Conservation (phyloP, 1,139 yeast genomes). For the Fermentozyma sake region DNA sequence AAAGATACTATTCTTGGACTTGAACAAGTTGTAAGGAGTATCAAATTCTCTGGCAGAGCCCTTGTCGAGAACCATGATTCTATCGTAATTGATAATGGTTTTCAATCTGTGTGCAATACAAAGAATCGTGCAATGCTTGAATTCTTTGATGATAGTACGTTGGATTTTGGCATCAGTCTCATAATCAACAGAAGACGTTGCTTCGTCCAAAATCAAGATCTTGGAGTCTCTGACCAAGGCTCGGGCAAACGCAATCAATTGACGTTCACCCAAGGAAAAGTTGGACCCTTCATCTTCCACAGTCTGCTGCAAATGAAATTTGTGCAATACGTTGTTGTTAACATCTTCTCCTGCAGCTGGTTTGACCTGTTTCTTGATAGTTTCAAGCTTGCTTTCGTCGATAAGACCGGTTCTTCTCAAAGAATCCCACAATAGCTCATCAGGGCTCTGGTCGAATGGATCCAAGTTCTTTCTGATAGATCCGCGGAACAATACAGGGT, state of each 20-base stretch:
- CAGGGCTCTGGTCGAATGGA: slow-evolving; percentile 52
- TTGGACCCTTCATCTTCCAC: slow-evolving; percentile 75
- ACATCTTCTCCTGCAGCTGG: slow-evolving; percentile 9
- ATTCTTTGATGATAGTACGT: slow-evolving; percentile 56
- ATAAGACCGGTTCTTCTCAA: slow-evolving; percentile 61
- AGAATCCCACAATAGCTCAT: slow-evolving; percentile 48
- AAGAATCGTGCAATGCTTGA: slow-evolving; percentile 61
- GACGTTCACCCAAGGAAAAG: slow-evolving; percentile 76
- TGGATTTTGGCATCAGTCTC: slow-evolving; percentile 74
- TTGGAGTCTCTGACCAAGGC: slow-evolving; percentile 69
- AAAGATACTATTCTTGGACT: slow-evolving; percentile 35
- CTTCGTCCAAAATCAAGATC: slow-evolving; percentile 72
- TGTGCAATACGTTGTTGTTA: slow-evolving; percentile 33
- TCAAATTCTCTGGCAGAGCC: slow-evolving; percentile 63
- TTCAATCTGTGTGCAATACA: slow-evolving; percentile 78
- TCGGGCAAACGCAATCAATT: slow-evolving; percentile 68
- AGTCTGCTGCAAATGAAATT: slow-evolving; percentile 58
- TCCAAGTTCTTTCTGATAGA: slow-evolving; percentile 62
- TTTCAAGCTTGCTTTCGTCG: slow-evolving; percentile 29
- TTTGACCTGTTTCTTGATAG: slow-evolving; percentile 17
- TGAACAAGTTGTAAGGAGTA: slow-evolving; percentile 44
- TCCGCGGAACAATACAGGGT: slow-evolving; percentile 69
- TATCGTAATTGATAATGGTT: slow-evolving; percentile 63
- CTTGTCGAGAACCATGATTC: slow-evolving; percentile 59
- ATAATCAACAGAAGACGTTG: slow-evolving; percentile 79